Evolutionary conservation across 176 grass and related monocot genomes (phyloP), one percentile per base, ranked within the genome.

Genomic region (Alloteropsis semialata): DNA sequence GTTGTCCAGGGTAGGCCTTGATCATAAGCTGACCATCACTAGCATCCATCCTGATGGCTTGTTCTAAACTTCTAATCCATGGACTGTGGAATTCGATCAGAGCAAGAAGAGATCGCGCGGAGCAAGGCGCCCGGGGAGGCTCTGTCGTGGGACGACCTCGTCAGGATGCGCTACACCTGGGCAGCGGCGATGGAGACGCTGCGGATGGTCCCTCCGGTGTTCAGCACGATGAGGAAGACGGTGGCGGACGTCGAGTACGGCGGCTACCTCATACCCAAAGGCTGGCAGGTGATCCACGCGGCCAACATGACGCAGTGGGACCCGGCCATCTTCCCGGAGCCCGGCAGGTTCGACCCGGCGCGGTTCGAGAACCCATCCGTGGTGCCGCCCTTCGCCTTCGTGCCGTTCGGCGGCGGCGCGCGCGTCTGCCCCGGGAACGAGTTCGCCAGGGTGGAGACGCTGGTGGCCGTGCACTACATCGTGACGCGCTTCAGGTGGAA

Each of bases 361-460:
- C 28, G 81, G 18, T 89, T 84, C 5, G 81, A 80, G 58, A 66
- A 46, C 22, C 34, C 66, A 4, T 41, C 55, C 6, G 71, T 33
- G 11, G 57, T 84, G 50, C 75, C 57, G n/a, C 87, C 87, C 3
- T 84, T 74, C 14, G 74, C 44, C 69, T 89, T 53, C 64, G 76
- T 84, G 50, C 50, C 77, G 5, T 85, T 89, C 14, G 82, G 87
- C 0, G 82, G 41, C 3, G 88, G 82, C 21, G 39, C 37, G 5
- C 75, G 87, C 29, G 22, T 81, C 29, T 89, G 87, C 82, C 87
- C 82, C 6, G 77, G 60, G 28, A 81, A 70, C 19, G 82, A 89
- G 77, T 89, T 85, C 74, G 78, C 82, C 4, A 54, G 57, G 51
- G 72, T 71, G 8, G 87, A 65, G 63, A 65, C 63, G 63, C 63